Base-by-base conservation (phyloP, 345 rosid species). In the Excoecaria cochinchinensis region DNA sequence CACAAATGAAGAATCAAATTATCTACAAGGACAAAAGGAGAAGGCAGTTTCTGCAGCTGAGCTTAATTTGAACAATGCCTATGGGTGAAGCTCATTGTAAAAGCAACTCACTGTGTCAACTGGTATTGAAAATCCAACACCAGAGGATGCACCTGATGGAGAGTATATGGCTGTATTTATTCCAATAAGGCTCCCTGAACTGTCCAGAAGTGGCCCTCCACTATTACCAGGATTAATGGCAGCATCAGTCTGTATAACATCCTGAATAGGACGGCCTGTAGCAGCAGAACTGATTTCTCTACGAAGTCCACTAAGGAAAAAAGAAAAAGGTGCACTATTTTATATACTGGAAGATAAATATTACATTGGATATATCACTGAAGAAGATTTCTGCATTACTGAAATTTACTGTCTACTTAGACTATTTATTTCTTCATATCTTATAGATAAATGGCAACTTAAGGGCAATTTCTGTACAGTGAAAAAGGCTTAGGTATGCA, bases 211-310 rank as follows among this genome's bases (percentile, higher is more conserved):
- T 7, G 99, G 99, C 13, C 99, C 97, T 73, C 99, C 99, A 40
- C 99, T 92, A 79, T 95, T 92, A 38, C 99, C 97, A 69, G 99
- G 99, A 82, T 95, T 95, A 74, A 95, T 95, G 36, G 98, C 97
- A 62, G 99, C 98, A 88, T 95, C 99, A 14, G 97, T 95, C 82
- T 95, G 98, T 85, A 95, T 92, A 72, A 95, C 98, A 85, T 95
- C 99, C 83, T 95, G 99, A 82, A 95, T 95, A 21, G 99, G 99
- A 73, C 97, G 98, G 64, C 99, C 99, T 0, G 97, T 95, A 17
- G 99, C 99, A 73, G 99, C 99, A 76, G 97, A 92, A 84, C 97
- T 95, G 74, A 95, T 95, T 82, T 95, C 98, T 80, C 99, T 88
- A 17, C 94, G 91, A 44, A 92, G 93, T 40, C 99, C 99, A 78